Conservation (phyloP, 305 asterid genomes). For the Vinca major region DNA sequence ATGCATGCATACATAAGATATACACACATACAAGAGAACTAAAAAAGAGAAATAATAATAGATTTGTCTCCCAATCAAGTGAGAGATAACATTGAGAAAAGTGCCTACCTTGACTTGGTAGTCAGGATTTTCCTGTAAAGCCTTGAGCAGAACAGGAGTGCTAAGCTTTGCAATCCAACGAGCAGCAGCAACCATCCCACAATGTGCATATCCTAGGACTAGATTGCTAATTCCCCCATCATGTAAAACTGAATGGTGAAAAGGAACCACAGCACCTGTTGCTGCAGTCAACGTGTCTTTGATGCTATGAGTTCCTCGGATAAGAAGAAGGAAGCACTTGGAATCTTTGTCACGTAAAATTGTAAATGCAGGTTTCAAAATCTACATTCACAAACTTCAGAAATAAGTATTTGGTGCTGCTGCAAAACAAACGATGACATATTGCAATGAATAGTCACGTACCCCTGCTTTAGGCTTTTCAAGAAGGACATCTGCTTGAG, state of each 20-base stretch:
- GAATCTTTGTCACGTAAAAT: slow-evolving; percentile 58
- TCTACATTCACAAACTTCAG: slow-evolving; percentile 36
- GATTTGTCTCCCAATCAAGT: background rate
- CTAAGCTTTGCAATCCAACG: slow-evolving; percentile 86
- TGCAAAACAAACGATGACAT: background rate
- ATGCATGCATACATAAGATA: background rate
- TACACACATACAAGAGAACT: background rate
- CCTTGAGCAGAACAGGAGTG: slow-evolving; percentile 62
- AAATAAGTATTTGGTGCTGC: background rate
- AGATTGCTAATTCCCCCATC: slow-evolving; percentile 77
- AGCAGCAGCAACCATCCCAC: slow-evolving; percentile 99
- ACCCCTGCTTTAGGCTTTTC: slow-evolving; percentile 95
- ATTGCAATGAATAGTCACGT: slow-evolving; percentile 16
- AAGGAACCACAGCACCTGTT: slow-evolving; percentile 92
- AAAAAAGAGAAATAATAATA: background rate
- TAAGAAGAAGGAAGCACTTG: slow-evolving; percentile 76
- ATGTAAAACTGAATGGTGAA: slow-evolving; percentile 79
- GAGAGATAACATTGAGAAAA: background rate
- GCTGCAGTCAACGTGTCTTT: slow-evolving; percentile 88
- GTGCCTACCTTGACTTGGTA: slow-evolving; percentile 58
- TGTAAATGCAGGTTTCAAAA: slow-evolving; percentile 86
- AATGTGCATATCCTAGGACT: slow-evolving; percentile 81
- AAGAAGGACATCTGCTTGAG: slow-evolving; percentile 60
- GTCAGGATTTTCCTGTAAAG: slow-evolving; percentile 58
- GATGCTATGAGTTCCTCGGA: slow-evolving; percentile 91